Conservation (phyloP, 768 basidiomycete species). For the Boletus insuetus region DNA sequence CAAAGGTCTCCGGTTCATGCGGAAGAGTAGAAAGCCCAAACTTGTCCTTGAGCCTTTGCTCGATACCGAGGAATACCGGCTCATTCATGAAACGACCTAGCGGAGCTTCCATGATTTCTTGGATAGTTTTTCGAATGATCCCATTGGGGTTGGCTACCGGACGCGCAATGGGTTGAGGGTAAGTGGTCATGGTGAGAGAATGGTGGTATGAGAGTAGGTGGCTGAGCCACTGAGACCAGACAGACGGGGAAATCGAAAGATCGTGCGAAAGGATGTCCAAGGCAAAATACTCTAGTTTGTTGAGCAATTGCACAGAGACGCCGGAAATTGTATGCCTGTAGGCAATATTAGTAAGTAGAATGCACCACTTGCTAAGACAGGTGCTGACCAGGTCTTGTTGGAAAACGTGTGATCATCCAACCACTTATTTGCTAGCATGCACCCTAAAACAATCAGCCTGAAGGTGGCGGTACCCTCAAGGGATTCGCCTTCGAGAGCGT, state of each 20-base stretch:
- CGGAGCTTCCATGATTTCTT: conserved; percentile 61
- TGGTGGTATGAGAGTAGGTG: conserved; percentile 65
- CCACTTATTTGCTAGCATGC: conserved; percentile 89
- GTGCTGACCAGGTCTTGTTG: conserved; percentile 78
- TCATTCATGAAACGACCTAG: conserved; percentile 35
- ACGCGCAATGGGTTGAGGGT: conserved; percentile 74
- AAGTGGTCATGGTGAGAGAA: conserved; percentile 55
- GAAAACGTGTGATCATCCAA: conserved; percentile 86
- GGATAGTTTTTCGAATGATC: conserved; percentile 65
- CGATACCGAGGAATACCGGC: conserved; percentile 71
- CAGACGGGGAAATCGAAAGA: conserved; percentile 58
- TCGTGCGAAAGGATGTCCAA: conserved; percentile 71
- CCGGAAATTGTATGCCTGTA: conserved; percentile 78
- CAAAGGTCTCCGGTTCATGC: conserved; percentile 48
- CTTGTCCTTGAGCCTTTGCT: conserved; percentile 57
- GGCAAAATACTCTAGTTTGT: conserved; percentile 67
- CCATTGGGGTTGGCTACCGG: conserved; percentile 71
- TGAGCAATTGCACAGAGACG: conserved; percentile 66
- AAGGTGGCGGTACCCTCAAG: conserved; percentile 64
- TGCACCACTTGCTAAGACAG: neutral
- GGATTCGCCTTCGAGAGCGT: conserved; percentile 42
- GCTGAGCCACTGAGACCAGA: conserved; percentile 72
- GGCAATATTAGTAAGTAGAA: conserved; percentile 1
- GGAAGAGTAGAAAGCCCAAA: conserved; percentile 42
- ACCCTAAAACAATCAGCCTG: conserved; percentile 73